These are phyloP conservation scores for Theobroma cacao DNA, from an alignment of 345 rosid species.

Conservation along the genomic window DNA sequence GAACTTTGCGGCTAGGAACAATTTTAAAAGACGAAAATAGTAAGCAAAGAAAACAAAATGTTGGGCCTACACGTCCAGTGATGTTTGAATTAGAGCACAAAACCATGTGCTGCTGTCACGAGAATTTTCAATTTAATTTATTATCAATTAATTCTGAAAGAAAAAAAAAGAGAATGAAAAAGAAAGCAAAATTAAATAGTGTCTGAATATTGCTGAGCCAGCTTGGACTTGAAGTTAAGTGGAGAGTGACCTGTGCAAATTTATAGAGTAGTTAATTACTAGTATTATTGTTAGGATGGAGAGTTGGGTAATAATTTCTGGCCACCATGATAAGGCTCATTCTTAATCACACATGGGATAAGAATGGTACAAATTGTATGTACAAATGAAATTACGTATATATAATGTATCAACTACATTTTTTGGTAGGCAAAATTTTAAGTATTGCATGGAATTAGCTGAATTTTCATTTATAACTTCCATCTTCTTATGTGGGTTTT, in stretches of 20 bases:
- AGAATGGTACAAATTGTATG: not conserved
- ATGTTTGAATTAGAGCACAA: slow-evolving; percentile 38
- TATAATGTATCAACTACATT: not conserved
- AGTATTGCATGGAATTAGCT: not conserved
- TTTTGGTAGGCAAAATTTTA: too few relatives aligned
- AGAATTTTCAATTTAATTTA: slow-evolving; percentile 11
- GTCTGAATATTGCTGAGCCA: not conserved
- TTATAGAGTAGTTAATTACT: not conserved
- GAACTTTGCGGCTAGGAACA: slow-evolving; percentile 33
- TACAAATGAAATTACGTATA: not conserved
- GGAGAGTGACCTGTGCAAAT: not conserved
- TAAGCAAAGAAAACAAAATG: not conserved
- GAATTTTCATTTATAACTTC: not conserved
- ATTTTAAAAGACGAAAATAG: not conserved
- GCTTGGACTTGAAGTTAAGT: not conserved
- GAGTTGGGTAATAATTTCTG: not conserved
- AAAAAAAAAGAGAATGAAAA: not conserved
- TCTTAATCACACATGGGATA: not conserved
- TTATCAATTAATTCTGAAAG: not conserved
- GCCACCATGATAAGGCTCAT: not conserved
- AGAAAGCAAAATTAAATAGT: not conserved
- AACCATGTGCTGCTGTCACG: slow-evolving; percentile 47
- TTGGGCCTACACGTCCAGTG: slow-evolving; percentile 29
- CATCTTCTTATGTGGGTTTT: not conserved
- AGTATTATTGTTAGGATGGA: not conserved